Conservation (phyloP, 2,329 filamentous ascomycete species). For the Exserohilum turcica region DNA sequence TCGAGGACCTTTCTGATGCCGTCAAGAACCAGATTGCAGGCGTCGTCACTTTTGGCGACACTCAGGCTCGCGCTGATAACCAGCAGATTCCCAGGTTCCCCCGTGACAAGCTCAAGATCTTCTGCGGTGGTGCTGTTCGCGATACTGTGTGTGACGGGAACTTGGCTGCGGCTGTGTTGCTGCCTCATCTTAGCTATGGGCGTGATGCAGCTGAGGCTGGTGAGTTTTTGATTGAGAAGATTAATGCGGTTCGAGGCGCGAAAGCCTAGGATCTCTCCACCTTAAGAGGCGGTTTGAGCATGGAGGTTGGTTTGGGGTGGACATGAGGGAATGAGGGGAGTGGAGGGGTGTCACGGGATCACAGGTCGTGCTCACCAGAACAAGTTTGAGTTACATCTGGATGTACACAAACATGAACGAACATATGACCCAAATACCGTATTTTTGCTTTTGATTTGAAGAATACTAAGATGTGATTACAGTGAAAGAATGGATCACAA, state of each 20-base stretch:
- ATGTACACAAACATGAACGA: not conserved
- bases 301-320: not conserved
- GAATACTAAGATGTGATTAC: not conserved
- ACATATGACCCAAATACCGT: not conserved
- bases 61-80: not conserved
- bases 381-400: not conserved
- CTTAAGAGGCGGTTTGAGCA: not conserved
- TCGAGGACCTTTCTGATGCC: conserved; percentile 1
- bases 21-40: conserved; percentile 6
- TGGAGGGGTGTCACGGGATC: not conserved
- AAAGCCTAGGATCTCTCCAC: not conserved
- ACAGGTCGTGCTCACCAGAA: not conserved
- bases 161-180: conserved; percentile 1
- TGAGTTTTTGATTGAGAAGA: conserved; percentile 5
- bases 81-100: conserved; percentile 8
- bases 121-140: conserved; percentile 1
- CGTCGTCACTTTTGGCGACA: conserved; percentile 4
- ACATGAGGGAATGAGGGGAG: not conserved
- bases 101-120: conserved; percentile 1
- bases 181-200: conserved; percentile 7
- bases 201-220: conserved; percentile 1
- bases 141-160: conserved; percentile 8
- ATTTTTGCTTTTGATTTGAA: not conserved
- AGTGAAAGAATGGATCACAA: not conserved
- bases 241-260: conserved; percentile 1